Base-by-base conservation (phyloP, 164 flowering plant species). In the Cinnamomum chago region DNA sequence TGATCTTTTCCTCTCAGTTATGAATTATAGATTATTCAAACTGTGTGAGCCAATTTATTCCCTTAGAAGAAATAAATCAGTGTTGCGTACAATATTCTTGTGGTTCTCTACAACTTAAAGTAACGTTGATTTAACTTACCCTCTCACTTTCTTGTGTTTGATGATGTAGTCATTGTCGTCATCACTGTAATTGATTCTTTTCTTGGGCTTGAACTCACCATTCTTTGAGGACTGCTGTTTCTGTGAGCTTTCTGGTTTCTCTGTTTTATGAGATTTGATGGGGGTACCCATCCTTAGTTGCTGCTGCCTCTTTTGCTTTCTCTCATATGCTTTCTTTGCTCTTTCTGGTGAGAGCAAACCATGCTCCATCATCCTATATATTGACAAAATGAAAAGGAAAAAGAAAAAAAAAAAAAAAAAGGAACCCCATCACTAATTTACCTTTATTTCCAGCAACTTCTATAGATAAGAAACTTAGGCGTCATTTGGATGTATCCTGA, bases 321-420 rank as follows among this genome's bases (percentile, higher is more conserved):
- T 91, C 79, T 92, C 98, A 58, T 80, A 83, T 58, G 99, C 98
- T 79, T 77, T 90, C 76, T 86, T 95, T 3, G 98, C 87, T 79
- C 85, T 83, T 47, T 93, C 97, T 11, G 99, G 94, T 58, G 99
- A 87, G 67, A 95, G 67, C 82, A 95, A 62, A 23, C 99, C 99
- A 82, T 93, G 99, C 79, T 95, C 99, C 99, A 95, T 93, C 92
- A 95, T 82, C 99, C 99, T 95, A 87, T 74, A 55, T 28, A 23
- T 62, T 14, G 70, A 67, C 4, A 64, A 13, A 72, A 4, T 5
- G 20, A 13, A 55, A 14, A 18, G 12, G 12, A 4, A 55, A 3
- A 14, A 18, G 12, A 1, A 4, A 55, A 3, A 3, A 30, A 3
- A 24, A 55, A 14, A 5, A 55, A 55, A 20, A 17, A 3, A 14